phyloP scores from a whole-genome alignment of 179 eudicot genomes.

The Kewa caespitosa region DNA sequence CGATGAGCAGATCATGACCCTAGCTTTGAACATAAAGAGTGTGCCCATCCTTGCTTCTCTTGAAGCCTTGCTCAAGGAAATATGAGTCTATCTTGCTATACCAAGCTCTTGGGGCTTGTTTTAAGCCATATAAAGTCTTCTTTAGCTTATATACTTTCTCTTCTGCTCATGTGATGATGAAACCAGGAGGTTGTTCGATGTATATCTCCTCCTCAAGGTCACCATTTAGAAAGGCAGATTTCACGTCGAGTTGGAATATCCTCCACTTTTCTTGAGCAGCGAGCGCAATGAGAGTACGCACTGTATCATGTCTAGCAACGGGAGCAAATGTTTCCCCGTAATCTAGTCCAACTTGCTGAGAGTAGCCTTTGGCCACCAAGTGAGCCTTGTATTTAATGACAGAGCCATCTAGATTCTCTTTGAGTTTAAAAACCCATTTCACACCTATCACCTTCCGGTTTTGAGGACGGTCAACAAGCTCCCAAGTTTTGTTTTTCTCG shows the following conservation, averaged over 20 bases:
- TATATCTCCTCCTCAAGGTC: not conserved
- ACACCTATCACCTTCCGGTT: not conserved
- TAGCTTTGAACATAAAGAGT: not conserved
- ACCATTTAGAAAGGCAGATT: slow-evolving; percentile 3
- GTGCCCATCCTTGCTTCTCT: not conserved
- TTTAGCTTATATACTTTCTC: not conserved
- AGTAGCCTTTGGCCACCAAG: not conserved
- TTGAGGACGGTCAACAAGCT: not conserved
- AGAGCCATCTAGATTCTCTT: not conserved
- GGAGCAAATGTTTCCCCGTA: slow-evolving; percentile 7
- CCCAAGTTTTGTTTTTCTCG: not conserved
- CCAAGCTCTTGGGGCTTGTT: not conserved
- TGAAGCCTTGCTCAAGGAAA: not conserved
- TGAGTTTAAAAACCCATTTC: not conserved
- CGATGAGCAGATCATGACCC: slow-evolving; percentile 6
- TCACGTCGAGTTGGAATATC: not conserved
- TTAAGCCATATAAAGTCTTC: not conserved
- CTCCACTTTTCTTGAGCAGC: slow-evolving; percentile 1
- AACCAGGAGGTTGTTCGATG: not conserved
- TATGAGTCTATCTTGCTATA: not conserved
- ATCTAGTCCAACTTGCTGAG: not conserved
- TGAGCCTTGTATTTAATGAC: not conserved
- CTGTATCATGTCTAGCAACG: not conserved
- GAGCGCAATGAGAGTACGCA: not conserved
- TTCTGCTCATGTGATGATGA: not conserved